Evolutionary conservation across 352 stramenopile genomes (phyloP), one percentile per base, ranked within the genome.

Genomic region (Pythium oligandrum): DNA sequence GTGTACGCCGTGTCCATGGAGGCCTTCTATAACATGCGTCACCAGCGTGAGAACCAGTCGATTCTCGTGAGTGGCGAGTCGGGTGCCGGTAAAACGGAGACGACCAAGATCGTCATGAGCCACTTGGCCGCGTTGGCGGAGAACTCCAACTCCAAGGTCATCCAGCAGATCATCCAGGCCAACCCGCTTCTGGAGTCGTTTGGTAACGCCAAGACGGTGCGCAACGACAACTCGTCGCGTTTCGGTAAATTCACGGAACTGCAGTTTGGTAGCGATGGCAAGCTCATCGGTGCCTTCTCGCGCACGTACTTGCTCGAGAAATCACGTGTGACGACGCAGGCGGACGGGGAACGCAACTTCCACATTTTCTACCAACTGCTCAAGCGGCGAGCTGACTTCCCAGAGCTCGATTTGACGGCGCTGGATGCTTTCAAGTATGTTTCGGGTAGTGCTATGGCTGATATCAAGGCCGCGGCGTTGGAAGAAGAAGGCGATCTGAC

Each of bases 1-100:
- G 83, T 95, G 33, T 95, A 92, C 65, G 82, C 80, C 3, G 77
- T 93, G 48, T 92, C 85, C 12, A 92, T 92, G 81, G 83, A 93
- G 55, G 78, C 83, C 2, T 93, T 93, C 55, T 83, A 79, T 53
- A 83, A 90, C 57, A 91, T 95, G 83, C 66, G 76, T 34, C 62
- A 72, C 35, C 67, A 77, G 26, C 63, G 72, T 43, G 71, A 86
- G 42, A 95, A 98, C 70, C 96, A 98, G 68, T 97, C 87, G 39
- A 97, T 98, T 65, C 69, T 98, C 9, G 92, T 98, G 3, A 95
- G 73, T 45, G 96, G 96, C 36, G 96, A 98, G 64, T 97, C 83
- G 9, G 96, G 96, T 44, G 94, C 96, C 34, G 96, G 96, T 48
- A 98, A 98, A 68, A 98, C 96, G 0, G 93, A 98, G 71, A 98